Conservation (phyloP, 1,139 yeast genomes). For the Hansenula sp. region DNA sequence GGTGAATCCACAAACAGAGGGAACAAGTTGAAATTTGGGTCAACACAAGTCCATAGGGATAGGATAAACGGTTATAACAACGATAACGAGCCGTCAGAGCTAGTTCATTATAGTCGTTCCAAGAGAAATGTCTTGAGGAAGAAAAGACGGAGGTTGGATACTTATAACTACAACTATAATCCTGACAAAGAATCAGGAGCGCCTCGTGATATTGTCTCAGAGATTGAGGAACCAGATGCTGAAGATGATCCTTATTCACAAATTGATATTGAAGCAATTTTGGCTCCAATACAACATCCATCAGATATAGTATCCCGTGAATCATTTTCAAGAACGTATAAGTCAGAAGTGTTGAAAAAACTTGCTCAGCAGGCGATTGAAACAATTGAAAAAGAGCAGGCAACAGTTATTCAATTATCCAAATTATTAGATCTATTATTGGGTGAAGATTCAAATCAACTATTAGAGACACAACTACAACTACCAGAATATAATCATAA, state of each 20-base stretch:
- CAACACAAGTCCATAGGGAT: conserved; percentile 34
- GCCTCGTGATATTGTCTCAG: conserved; percentile 13
- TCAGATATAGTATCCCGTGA: conserved; percentile 74
- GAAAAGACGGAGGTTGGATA: conserved; percentile 14
- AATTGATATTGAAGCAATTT: conserved; percentile 46
- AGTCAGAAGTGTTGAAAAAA: conserved; percentile 43
- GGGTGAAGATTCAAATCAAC: conserved; percentile 79
- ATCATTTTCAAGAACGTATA: conserved; percentile 63
- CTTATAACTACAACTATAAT: conserved; percentile 16
- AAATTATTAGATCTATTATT: conserved; percentile 72
- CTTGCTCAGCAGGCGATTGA: conserved; percentile 73
- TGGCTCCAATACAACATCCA: conserved; percentile 79
- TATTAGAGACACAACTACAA: conserved; percentile 60
- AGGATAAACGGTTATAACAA: conserved; percentile 28
- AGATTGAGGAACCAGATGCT: conserved; percentile 25
- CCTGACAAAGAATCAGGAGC: conserved; percentile 16
- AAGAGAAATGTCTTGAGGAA: conserved; percentile 22
- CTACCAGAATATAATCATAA: conserved; percentile 66
- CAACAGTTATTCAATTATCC: conserved; percentile 64
- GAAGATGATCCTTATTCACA: conserved; percentile 36
- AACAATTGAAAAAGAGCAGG: conserved; percentile 76
- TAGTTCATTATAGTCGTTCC: conserved; percentile 28
- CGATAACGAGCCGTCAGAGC: conserved; percentile 34
- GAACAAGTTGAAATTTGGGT: conserved; percentile 49
- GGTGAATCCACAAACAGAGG: conserved; percentile 52